A percentile compares a stretch with the other conserved stretches of the same genome.
phyloP scores from a whole-genome alignment of 164 flowering plant species.

The Hamamelis virginiana region DNA sequence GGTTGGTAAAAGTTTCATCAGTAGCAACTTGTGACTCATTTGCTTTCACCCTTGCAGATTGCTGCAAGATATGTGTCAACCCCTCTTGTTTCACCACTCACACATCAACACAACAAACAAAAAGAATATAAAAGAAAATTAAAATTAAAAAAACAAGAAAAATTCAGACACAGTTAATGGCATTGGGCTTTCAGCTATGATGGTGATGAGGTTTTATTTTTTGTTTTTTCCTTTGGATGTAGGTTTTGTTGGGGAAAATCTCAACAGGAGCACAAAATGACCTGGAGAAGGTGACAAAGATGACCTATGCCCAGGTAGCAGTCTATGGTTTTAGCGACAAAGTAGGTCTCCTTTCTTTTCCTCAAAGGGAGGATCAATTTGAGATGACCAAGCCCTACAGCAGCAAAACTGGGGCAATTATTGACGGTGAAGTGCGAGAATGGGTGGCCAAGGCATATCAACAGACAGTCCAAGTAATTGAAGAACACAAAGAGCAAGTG shows the following conservation, averaged over 20 bases:
- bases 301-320: constrained; percentile 94
- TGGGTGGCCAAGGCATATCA: constrained; percentile 81
- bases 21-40: too few relatives aligned
- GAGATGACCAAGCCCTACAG: constrained; percentile 93
- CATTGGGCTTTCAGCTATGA: too few relatives aligned
- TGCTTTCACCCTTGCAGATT: too few relatives aligned
- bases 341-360: constrained; percentile 94
- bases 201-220: too few relatives aligned
- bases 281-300: constrained; percentile 90
- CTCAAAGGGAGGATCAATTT: constrained; percentile 64
- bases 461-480: constrained; percentile 63
- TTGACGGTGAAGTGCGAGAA: constrained; percentile 86
- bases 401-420: constrained; percentile 82
- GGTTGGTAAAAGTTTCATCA: too few relatives aligned
- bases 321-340: constrained; percentile 91
- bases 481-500: constrained; percentile 75
- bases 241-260: constrained; percentile 86
- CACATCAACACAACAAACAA: too few relatives aligned
- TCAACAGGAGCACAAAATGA: constrained; percentile 98
- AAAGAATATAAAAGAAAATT: too few relatives aligned
- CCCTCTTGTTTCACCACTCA: too few relatives aligned
- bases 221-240: constrained; percentile 13
- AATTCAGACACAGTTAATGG: too few relatives aligned
- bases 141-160: too few relatives aligned
- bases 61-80: too few relatives aligned